Percentiles rank a stretch among this genome's conserved stretches.
phyloP scores from a whole-genome alignment of 2,329 filamentous ascomycete species.

The Leptographium galeiforme region DNA sequence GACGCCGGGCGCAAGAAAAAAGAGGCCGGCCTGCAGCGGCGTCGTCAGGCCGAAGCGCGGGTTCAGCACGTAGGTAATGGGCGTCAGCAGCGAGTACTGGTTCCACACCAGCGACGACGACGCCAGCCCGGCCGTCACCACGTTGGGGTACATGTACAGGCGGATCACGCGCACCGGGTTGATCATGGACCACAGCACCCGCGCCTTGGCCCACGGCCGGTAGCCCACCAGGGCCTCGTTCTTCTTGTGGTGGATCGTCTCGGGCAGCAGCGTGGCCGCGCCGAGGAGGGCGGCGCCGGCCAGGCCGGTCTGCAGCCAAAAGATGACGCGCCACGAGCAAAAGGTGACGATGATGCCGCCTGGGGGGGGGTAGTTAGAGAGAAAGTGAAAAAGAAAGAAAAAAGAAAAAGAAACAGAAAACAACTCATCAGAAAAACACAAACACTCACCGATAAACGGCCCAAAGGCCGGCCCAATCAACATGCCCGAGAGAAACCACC shows the following conservation, averaged over 20 bases:
- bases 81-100: constrained; percentile 55
- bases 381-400: background rate
- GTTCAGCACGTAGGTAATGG: constrained; percentile 58
- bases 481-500: constrained; percentile 54
- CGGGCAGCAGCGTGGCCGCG: constrained; percentile 48
- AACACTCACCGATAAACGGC: constrained; percentile 31
- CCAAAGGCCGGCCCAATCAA: constrained; percentile 52
- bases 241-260: constrained; percentile 50
- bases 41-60: constrained; percentile 52
- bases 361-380: background rate
- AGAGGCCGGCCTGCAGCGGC: constrained; percentile 51
- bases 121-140: constrained; percentile 44
- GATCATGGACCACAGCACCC: constrained; percentile 43
- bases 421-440: background rate
- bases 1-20: constrained; percentile 56
- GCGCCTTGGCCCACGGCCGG: constrained; percentile 24
- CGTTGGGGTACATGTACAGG: constrained; percentile 51
- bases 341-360: constrained; percentile 58
- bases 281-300: constrained; percentile 41
- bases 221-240: constrained; percentile 40
- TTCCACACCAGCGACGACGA: constrained; percentile 54
- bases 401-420: too few relatives aligned
- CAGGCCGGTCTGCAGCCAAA: constrained; percentile 55
- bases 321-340: constrained; percentile 52
- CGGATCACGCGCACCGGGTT: constrained; percentile 45